These are phyloP conservation scores for Plasmodium reichenowi DNA, from an alignment of 169 alveolate genomes.

Conservation along the genomic window DNA sequence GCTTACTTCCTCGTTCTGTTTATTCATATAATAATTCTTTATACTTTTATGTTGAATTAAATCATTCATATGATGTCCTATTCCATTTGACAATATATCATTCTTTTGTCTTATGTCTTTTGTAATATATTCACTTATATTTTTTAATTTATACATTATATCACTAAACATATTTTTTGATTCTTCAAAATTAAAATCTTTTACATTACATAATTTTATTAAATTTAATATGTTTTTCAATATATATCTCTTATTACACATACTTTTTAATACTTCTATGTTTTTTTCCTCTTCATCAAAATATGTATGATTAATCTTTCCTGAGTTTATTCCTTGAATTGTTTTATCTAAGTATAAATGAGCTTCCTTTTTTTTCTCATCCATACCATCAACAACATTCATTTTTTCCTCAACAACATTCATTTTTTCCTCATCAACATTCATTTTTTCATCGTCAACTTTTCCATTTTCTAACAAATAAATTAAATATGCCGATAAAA, in stretches of 20 bases:
- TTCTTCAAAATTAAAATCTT: conserved; percentile 27
- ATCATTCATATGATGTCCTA: neutral
- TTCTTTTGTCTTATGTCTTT: neutral
- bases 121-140: neutral
- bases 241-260: conserved; percentile 34
- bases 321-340: neutral
- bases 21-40: neutral
- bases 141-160: conserved; percentile 19
- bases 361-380: neutral
- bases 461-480: conserved; percentile 19
- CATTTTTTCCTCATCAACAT: too few relatives aligned
- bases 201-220: neutral
- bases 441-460: neutral
- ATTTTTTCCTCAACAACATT: too few relatives aligned
- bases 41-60: neutral
- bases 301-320: neutral
- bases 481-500: conserved; percentile 31
- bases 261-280: neutral
- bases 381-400: too few relatives aligned
- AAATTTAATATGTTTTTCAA: conserved; percentile 15
- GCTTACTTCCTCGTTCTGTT: neutral
- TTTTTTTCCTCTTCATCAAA: conserved; percentile 6
- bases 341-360: neutral
- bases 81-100: neutral
- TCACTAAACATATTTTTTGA: conserved; percentile 32